Evolutionary conservation across 1,284 basidiomycete species (phyloP).

Genomic region (Boletellus sp.): DNA sequence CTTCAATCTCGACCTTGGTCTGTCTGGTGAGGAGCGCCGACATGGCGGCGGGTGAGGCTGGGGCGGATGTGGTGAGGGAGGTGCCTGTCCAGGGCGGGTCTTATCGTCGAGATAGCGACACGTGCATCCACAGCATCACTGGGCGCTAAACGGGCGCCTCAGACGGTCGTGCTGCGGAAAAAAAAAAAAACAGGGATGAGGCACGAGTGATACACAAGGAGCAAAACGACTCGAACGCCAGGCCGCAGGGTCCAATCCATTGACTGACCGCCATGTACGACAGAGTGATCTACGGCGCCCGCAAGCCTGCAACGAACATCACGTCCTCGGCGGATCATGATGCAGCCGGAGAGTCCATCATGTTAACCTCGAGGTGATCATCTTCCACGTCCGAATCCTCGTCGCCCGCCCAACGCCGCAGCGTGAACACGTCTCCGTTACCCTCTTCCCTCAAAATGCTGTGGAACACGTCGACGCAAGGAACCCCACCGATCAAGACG

Average conservation of each 20-base stretch:
- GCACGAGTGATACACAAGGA: neutral
- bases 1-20: slow-evolving; percentile 51
- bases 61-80: neutral
- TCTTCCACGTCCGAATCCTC: slow-evolving; percentile 28
- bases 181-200: no score
- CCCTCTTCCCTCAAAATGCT: slow-evolving; percentile 51
- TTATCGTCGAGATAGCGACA: slow-evolving; percentile 11
- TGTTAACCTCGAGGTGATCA: slow-evolving; percentile 21
- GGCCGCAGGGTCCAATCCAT: slow-evolving; percentile 8
- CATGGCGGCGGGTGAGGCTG: neutral
- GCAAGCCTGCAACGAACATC: slow-evolving; percentile 4
- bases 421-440: slow-evolving; percentile 44
- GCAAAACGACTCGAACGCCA: slow-evolving; percentile 8
- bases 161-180: neutral
- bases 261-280: slow-evolving; percentile 5
- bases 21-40: slow-evolving; percentile 35
- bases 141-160: slow-evolving; percentile 8
- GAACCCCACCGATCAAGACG: slow-evolving; percentile 4
- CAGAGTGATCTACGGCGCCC: slow-evolving; percentile 10
- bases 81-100: neutral
- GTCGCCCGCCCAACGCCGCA: slow-evolving; percentile 33
- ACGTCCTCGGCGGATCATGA: slow-evolving; percentile 10
- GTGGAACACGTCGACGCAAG: slow-evolving; percentile 7
- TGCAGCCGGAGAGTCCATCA: slow-evolving; percentile 22
- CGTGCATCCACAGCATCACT: slow-evolving; percentile 13